Percentiles rank a stretch among this genome's conserved stretches.
These are phyloP conservation scores for Candida corydali DNA, from an alignment of 805 yeast species.

Conservation along the genomic window DNA sequence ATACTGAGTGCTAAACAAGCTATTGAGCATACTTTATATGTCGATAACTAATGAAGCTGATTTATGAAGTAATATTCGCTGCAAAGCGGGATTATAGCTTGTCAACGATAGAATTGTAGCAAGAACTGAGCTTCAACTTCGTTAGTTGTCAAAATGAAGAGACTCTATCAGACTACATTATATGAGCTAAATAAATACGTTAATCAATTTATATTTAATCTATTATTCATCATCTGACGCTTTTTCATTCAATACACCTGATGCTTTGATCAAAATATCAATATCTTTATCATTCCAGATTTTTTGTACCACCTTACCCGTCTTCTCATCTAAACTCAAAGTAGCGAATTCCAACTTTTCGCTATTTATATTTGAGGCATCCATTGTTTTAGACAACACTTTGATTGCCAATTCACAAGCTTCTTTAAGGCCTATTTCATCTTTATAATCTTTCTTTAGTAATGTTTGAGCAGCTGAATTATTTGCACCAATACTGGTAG, in stretches of 20 bases:
- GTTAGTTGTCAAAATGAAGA: no score
- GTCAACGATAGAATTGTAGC: no score
- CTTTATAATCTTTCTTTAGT: slow-evolving; percentile 91
- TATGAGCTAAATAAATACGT: no score
- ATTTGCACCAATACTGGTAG: slow-evolving; percentile 95
- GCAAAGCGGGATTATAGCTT: no score
- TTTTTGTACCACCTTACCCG: slow-evolving; percentile 57
- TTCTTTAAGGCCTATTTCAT: slow-evolving; percentile 64
- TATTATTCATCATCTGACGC: slow-evolving; percentile 23
- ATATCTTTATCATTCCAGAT: slow-evolving; percentile 81
- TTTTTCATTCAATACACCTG: slow-evolving; percentile 57
- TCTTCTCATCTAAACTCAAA: slow-evolving; percentile 43
- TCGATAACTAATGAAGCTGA: no score
- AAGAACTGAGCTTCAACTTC: no score
- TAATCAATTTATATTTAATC: no score
- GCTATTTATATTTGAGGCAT: slow-evolving; percentile 74
- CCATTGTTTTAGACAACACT: slow-evolving; percentile 92
- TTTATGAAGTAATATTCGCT: no score
- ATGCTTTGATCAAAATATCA: slow-evolving; percentile 63
- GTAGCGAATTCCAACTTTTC: slow-evolving; percentile 95
- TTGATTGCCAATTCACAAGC: slow-evolving; percentile 87
- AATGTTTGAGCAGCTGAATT: slow-evolving; percentile 94
- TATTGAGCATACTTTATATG: no score
- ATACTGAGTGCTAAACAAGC: no score
- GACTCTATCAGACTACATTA: no score